Base-by-base conservation (phyloP, 345 rosid species). In the Gynandropsis gynandra region DNA sequence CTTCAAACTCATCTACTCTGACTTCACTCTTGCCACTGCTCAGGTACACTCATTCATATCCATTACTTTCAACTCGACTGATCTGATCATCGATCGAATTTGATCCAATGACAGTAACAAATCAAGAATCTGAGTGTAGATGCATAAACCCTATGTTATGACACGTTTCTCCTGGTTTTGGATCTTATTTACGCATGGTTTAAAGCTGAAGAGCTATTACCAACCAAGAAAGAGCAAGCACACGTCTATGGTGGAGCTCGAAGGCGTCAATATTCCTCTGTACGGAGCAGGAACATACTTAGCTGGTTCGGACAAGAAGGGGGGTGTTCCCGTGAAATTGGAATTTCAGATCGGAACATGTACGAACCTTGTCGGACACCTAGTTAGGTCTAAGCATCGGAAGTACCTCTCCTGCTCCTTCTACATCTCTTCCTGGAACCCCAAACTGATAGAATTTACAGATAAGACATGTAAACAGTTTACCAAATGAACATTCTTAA, bases 241-340 rank as follows among this genome's bases (percentile, higher is more conserved):
- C 38, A 44, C 70, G 1, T 74, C 79, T 16, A 60, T 47, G 7
- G 78, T 80, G 33, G 65, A 43, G 38, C 72, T 88, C 13, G 35
- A 72, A 47, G 95, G 84, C 45, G 69, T 69, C 6, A 82, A 63
- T 60, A 81, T 84, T 50, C 84, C 90, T 18, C 56, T 88, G 10
- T 88, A 84, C 27, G 97, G 95, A 16, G 95, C 90, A n/a, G 86
- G 90, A 50, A 74, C 84, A 0, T 73, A 79, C 49, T 66, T 84
- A 31, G 58, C 55, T 24, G 54, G 44, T 20, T 71, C 79, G 12
- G 70, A 80, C 33, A 41, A 61, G 7, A 66, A 49, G 0, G 59
- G 67, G 4, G 75, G 70, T 52, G 73, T 82, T 70, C 86, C 90
- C 0, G 33, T 88, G 68, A 71, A 43, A 21, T 54, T 88, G 50